Percentiles rank a stretch among this genome's conserved stretches.
Evolutionary conservation across 1,284 basidiomycete genomes (phyloP).

Genomic region (Ganoderma multipileum): DNA sequence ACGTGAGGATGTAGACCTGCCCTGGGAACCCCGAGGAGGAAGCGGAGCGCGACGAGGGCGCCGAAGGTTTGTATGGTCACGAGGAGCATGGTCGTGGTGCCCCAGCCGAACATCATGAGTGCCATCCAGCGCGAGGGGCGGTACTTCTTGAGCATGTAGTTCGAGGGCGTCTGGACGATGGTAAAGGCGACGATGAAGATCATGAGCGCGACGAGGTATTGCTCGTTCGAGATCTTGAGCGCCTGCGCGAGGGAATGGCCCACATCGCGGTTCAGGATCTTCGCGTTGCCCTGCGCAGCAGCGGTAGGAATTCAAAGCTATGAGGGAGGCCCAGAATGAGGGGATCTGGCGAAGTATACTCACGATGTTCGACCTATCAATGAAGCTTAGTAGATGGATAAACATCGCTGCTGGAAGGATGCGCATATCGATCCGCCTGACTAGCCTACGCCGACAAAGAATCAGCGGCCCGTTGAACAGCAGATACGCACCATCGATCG

Average conservation of each 20-base stretch:
- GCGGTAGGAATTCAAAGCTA: not conserved
- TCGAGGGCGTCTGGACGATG: constrained; percentile 47
- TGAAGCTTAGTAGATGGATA: constrained; percentile 45
- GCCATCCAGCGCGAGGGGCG: constrained; percentile 45
- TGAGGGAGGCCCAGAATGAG: not conserved
- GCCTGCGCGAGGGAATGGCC: constrained; percentile 43
- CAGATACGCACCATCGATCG: not conserved
- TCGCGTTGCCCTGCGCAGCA: constrained; percentile 45
- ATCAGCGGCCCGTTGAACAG: not conserved
- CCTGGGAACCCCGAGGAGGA: constrained; percentile 71
- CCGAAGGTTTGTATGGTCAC: constrained; percentile 44
- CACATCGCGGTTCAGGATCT: constrained; percentile 43
- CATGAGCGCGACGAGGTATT: constrained; percentile 47
- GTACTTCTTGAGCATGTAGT: constrained; percentile 52
- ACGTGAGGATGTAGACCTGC: constrained; percentile 52
- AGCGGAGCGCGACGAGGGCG: constrained; percentile 52
- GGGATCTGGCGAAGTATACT: constrained; percentile 1
- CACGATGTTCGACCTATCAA: constrained; percentile 47
- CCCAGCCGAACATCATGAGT: constrained; percentile 50
- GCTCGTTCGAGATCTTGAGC: constrained; percentile 40
- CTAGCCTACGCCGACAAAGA: constrained; percentile 25
- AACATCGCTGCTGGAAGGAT: constrained; percentile 36
- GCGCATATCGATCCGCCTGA: constrained; percentile 34
- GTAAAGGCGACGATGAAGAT: constrained; percentile 47
- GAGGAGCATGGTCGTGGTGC: constrained; percentile 47